These are phyloP conservation scores for Dalbergia cochinchinensis DNA, from an alignment of 306 rosid genomes.

Conservation along the genomic window DNA sequence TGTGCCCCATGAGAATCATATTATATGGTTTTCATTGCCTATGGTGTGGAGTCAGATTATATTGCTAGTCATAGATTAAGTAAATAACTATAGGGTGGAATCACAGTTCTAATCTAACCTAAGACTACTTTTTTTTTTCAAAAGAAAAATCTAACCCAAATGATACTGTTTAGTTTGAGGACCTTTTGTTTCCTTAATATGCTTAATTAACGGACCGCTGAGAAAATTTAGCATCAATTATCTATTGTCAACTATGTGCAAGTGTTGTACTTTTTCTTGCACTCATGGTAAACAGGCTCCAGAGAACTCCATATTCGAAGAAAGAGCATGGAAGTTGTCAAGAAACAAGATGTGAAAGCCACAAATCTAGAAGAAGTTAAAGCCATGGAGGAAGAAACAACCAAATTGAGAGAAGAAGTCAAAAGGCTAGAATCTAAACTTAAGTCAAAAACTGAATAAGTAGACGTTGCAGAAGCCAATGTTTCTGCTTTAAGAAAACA, in stretches of 20 bases:
- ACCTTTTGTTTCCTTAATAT: slow-evolving; percentile 27
- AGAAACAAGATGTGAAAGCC: slow-evolving; percentile 77
- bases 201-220: slow-evolving; percentile 23
- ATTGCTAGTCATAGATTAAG: slow-evolving; percentile 19
- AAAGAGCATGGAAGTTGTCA: slow-evolving; percentile 82
- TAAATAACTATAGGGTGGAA: slow-evolving; percentile 21
- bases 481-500: slow-evolving; percentile 84
- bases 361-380: slow-evolving; percentile 59
- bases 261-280: slow-evolving; percentile 78
- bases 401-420: slow-evolving; percentile 55
- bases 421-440: slow-evolving; percentile 71
- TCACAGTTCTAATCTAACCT: not conserved
- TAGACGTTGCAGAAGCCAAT: slow-evolving; percentile 72
- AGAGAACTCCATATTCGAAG: slow-evolving; percentile 87
- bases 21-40: no score
- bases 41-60: slow-evolving; percentile 1
- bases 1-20: no score
- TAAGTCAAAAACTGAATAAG: slow-evolving; percentile 65
- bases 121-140: no score
- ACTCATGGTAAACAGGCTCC: slow-evolving; percentile 87
- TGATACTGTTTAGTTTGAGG: slow-evolving; percentile 26
- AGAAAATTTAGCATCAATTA: slow-evolving; percentile 32
- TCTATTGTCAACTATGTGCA: slow-evolving; percentile 56
- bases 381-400: slow-evolving; percentile 66
- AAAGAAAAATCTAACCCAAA: slow-evolving; percentile 15